These are phyloP conservation scores for Naegleria fowleri DNA, from an alignment of 208 protist species.

Conservation along the genomic window DNA sequence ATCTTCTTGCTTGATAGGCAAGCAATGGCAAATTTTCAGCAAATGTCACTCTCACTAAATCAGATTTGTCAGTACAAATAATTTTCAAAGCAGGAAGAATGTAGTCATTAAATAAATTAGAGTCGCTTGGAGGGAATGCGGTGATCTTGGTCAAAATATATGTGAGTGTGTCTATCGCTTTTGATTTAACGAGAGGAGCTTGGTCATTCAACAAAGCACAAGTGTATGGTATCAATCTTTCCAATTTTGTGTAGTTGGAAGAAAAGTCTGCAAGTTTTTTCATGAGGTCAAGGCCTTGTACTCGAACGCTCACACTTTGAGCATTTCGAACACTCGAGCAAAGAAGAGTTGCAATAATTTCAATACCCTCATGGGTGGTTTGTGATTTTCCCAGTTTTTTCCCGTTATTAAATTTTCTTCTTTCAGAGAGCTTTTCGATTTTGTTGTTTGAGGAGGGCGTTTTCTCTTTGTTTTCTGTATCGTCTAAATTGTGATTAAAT, in stretches of 20 bases:
- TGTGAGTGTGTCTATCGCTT: constrained; percentile 30
- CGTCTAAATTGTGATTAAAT: not conserved
- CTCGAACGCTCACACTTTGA: not conserved
- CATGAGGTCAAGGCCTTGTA: not conserved
- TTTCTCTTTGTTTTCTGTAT: not conserved
- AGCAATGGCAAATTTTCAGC: constrained; percentile 19
- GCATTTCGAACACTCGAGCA: constrained; percentile 4
- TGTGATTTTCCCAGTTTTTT: not conserved
- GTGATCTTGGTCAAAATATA: constrained; percentile 46
- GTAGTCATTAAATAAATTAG: constrained; percentile 56
- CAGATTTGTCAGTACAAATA: constrained; percentile 30
- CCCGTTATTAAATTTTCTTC: not conserved
- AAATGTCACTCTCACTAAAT: constrained; percentile 16
- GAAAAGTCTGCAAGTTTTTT: not conserved
- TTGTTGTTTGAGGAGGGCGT: not conserved
- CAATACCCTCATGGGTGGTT: not conserved
- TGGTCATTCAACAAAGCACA: constrained; percentile 22
- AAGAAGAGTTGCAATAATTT: constrained; percentile 2
- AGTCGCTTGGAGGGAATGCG: constrained; percentile 41
- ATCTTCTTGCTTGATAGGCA: constrained; percentile 18
- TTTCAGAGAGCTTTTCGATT: not conserved
- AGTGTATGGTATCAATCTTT: constrained; percentile 35
- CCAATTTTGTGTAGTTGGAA: constrained; percentile 7
- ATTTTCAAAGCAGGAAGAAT: constrained; percentile 54
- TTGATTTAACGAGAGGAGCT: not conserved